These are phyloP conservation scores for Xylaria sp. DNA, from an alignment of 2,329 filamentous ascomycete species.

Conservation along the genomic window DNA sequence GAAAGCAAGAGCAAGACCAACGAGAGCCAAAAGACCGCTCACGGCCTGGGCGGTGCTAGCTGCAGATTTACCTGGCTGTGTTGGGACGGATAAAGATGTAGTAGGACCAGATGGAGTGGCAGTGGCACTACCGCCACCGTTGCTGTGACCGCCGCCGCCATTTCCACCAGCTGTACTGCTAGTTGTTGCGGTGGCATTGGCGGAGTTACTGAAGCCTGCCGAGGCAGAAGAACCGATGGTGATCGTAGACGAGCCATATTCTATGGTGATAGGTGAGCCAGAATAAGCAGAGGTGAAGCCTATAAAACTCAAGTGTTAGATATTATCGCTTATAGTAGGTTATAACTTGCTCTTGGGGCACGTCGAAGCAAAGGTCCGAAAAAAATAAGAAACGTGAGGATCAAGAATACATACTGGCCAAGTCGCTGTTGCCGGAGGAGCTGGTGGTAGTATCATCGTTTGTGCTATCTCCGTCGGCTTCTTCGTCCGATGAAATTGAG, in stretches of 20 bases:
- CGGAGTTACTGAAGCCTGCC: conserved; percentile 34
- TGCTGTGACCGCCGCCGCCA: background rate
- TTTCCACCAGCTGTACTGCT: background rate
- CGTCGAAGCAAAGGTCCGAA: background rate
- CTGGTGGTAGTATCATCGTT: background rate
- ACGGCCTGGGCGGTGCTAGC: conserved; percentile 31
- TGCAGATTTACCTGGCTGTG: conserved; percentile 27
- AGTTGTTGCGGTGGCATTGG: conserved; percentile 33
- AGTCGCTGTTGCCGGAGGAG: background rate
- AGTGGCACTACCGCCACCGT: conserved; percentile 6
- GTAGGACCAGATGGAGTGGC: conserved; percentile 40
- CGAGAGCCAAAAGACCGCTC: conserved; percentile 39
- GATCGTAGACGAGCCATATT: conserved; percentile 27
- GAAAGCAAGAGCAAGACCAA: conserved; percentile 35
- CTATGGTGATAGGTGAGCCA: conserved; percentile 30
- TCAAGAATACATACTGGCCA: background rate
- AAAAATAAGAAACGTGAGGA: background rate
- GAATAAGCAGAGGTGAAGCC: conserved; percentile 28
- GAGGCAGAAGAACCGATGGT: conserved; percentile 30
- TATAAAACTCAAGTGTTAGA: background rate
- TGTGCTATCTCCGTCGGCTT: background rate
- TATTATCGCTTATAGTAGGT: background rate
- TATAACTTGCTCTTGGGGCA: background rate
- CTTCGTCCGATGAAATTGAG: conserved; percentile 6
- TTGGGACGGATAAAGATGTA: conserved; percentile 35